Percentiles rank a stretch among this genome's conserved stretches.
Evolutionary conservation across 768 basidiomycete genomes (phyloP).

Genomic region (Lactarius hatsudake): DNA sequence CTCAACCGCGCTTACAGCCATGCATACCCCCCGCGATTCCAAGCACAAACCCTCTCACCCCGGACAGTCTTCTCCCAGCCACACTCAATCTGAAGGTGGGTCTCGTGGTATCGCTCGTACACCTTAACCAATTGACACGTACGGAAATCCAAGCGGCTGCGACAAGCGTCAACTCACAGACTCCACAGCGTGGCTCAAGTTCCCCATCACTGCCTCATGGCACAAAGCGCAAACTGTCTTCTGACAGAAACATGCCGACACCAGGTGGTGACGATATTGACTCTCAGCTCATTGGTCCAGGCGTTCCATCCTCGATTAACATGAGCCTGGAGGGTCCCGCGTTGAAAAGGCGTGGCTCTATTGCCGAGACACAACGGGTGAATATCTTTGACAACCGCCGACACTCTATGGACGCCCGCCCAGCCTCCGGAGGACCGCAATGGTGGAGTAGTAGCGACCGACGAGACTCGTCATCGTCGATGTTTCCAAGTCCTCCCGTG

Average conservation of each 20-base stretch:
- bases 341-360: constrained; percentile 80
- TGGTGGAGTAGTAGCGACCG: constrained; percentile 63
- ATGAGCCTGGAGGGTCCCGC: constrained; percentile 63
- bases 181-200: constrained; percentile 26
- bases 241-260: constrained; percentile 53
- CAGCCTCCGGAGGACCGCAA: constrained; percentile 35
- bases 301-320: constrained; percentile 57
- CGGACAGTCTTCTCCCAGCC: constrained; percentile 22
- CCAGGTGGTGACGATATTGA: constrained; percentile 62
- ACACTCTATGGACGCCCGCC: constrained; percentile 68
- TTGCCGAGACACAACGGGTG: constrained; percentile 74
- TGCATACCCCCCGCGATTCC: constrained; percentile 22
- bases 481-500: constrained; percentile 61
- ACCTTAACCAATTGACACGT: constrained; percentile 21
- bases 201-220: constrained; percentile 45
- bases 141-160: constrained; percentile 31
- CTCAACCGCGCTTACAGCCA: constrained; percentile 12
- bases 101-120: constrained; percentile 25
- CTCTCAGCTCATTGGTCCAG: constrained; percentile 64
- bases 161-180: constrained; percentile 41
- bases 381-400: constrained; percentile 70
- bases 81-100: constrained; percentile 25
- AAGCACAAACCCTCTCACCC: constrained; percentile 22
- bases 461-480: constrained; percentile 70
- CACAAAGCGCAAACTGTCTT: constrained; percentile 81